Evolutionary conservation across 2,329 filamentous ascomycete species (phyloP).

Genomic region (Botrytis paeoniae): DNA sequence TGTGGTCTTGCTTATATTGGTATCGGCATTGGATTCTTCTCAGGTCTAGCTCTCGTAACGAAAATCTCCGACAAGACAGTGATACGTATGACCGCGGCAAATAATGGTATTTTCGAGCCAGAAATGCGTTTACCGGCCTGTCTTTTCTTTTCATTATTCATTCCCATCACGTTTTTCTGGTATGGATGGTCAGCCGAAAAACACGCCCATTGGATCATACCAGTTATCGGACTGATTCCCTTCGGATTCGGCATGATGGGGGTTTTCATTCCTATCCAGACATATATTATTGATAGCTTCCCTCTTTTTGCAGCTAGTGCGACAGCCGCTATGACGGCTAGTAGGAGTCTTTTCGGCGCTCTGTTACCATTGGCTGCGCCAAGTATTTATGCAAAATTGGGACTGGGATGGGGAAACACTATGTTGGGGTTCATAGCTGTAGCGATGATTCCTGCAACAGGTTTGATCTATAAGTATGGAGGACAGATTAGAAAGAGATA

Average conservation of each 20-base stretch:
- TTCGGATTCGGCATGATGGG: constrained; percentile 47
- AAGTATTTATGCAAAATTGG: constrained; percentile 43
- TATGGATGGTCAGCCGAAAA: constrained; percentile 46
- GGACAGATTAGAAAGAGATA: constrained; percentile 18
- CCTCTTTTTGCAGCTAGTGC: constrained; percentile 41
- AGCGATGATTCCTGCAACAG: constrained; percentile 46
- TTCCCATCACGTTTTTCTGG: constrained; percentile 49
- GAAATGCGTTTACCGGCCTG: constrained; percentile 45
- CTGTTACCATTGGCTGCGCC: constrained; percentile 50
- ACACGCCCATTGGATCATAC: constrained; percentile 43
- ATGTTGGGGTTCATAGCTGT: constrained; percentile 49
- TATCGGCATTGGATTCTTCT: constrained; percentile 42
- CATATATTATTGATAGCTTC: constrained; percentile 47
- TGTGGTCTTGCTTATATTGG: constrained; percentile 44
- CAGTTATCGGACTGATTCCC: constrained; percentile 41
- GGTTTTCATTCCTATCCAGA: constrained; percentile 43
- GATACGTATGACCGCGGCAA: constrained; percentile 44
- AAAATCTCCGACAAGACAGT: constrained; percentile 45
- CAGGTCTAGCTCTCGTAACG: constrained; percentile 42
- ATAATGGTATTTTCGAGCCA: constrained; percentile 37
- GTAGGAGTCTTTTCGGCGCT: constrained; percentile 47
- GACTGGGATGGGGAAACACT: constrained; percentile 47
- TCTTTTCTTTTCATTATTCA: constrained; percentile 42
- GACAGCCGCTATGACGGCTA: constrained; percentile 41
- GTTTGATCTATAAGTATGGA: constrained; percentile 19